Percentiles rank a stretch among this genome's conserved stretches.
These are phyloP conservation scores for Beta corolliflora DNA, from an alignment of 179 eudicot species.

Conservation along the genomic window DNA sequence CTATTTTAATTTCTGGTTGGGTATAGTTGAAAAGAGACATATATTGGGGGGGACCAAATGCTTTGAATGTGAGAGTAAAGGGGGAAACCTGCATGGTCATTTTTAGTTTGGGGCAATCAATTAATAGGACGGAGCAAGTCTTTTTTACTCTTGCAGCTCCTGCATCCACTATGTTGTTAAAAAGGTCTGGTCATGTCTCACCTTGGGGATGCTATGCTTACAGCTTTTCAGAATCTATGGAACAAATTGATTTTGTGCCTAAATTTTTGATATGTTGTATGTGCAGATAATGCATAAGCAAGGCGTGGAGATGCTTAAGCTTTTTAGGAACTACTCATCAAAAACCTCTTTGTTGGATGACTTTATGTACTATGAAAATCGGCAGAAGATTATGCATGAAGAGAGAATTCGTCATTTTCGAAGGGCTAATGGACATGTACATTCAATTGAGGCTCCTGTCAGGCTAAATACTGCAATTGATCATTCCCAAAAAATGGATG, in stretches of 20 bases:
- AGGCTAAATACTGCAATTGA: conserved; percentile 39
- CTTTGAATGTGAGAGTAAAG: no score
- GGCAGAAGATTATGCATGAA: conserved; percentile 78
- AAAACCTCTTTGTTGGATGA: conserved; percentile 91
- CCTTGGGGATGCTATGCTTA: background rate
- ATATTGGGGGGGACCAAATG: no score
- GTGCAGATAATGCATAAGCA: conserved; percentile 66
- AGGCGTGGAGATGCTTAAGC: conserved; percentile 86
- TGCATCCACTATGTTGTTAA: background rate
- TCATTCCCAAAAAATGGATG: conserved; percentile 40
- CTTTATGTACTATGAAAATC: conserved; percentile 86
- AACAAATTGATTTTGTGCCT: background rate
- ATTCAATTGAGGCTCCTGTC: conserved; percentile 47
- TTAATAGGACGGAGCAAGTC: background rate
- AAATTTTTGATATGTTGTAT: conserved; percentile 3
- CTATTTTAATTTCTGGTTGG: no score
- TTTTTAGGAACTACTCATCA: conserved; percentile 60
- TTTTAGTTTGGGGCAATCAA: no score
- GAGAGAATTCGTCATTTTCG: conserved; percentile 65
- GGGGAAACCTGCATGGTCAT: no score
- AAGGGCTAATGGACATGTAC: conserved; percentile 43
- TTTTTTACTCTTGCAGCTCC: background rate
- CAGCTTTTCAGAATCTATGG: background rate
- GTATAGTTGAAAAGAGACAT: no score
- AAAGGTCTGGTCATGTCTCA: background rate